Percentiles rank a stretch among this genome's conserved stretches.
phyloP scores from a whole-genome alignment of 768 basidiomycete genomes.

The Mycena albidolilacea region DNA sequence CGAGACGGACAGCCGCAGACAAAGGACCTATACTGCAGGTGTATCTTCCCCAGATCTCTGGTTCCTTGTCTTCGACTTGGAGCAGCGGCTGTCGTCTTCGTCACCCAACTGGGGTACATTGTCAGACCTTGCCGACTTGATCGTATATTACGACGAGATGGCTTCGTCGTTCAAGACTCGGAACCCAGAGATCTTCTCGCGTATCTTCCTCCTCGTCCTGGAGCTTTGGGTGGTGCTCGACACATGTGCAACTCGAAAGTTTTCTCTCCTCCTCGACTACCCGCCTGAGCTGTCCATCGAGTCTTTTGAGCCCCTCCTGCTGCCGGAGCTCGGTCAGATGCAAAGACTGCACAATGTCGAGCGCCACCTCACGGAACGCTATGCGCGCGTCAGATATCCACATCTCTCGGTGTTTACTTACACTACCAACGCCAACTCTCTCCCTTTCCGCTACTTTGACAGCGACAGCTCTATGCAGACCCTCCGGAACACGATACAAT shows the following conservation, averaged over 20 bases:
- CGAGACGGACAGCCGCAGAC: background rate
- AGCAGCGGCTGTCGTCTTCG: constrained; percentile 5
- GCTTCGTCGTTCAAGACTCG: constrained; percentile 46
- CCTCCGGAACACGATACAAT: constrained; percentile 48
- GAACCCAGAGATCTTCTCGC: constrained; percentile 57
- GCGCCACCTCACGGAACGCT: constrained; percentile 51
- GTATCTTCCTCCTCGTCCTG: constrained; percentile 61
- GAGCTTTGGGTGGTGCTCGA: constrained; percentile 68
- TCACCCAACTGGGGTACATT: background rate
- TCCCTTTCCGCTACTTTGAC: constrained; percentile 55
- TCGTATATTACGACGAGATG: constrained; percentile 43
- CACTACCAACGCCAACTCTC: constrained; percentile 34
- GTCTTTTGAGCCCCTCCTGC: constrained; percentile 59
- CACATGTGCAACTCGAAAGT: constrained; percentile 47
- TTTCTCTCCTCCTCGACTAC: constrained; percentile 59
- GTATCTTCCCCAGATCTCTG: constrained; percentile 4
- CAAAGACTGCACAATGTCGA: constrained; percentile 45
- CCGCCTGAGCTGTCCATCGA: constrained; percentile 59
- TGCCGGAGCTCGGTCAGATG: constrained; percentile 49
- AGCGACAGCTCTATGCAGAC: constrained; percentile 39
- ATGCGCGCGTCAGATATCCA: constrained; percentile 30
- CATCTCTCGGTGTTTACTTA: constrained; percentile 53
- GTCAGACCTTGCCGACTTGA: constrained; percentile 18
- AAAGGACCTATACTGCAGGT: background rate
- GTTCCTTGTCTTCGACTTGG: background rate